These are phyloP conservation scores for Lipomyces oligophaga DNA, from an alignment of 805 yeast species.

Conservation along the genomic window DNA sequence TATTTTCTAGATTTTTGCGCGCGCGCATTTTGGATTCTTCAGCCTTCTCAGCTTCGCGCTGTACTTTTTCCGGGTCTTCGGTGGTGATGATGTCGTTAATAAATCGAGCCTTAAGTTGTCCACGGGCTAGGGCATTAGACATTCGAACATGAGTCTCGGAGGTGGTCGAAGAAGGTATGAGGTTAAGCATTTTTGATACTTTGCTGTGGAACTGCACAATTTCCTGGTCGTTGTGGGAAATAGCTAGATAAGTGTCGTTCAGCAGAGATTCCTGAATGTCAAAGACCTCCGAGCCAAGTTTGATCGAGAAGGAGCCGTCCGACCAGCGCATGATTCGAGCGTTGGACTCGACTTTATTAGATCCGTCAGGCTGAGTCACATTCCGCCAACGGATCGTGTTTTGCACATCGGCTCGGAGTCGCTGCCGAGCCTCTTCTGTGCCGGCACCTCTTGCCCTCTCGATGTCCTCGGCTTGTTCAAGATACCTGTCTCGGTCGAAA, in stretches of 20 bases:
- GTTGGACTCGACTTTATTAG: conserved; percentile 62
- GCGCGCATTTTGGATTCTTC: conserved; percentile 41
- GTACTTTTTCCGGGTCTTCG: conserved; percentile 45
- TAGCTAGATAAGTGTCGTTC: conserved; percentile 67
- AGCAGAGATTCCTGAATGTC: conserved; percentile 65
- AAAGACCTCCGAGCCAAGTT: conserved; percentile 81
- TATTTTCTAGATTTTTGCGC: conserved; percentile 41
- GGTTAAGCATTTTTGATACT: conserved; percentile 60
- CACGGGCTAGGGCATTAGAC: conserved; percentile 46
- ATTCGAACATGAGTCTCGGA: conserved; percentile 78
- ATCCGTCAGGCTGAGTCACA: conserved; percentile 39
- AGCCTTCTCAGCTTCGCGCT: conserved; percentile 43
- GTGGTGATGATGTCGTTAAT: conserved; percentile 37
- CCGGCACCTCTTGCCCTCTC: conserved; percentile 21
- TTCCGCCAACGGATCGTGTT: conserved; percentile 95
- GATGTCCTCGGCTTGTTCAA: conserved; percentile 22
- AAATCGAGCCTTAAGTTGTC: conserved; percentile 38
- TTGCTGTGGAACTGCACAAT: conserved; percentile 65
- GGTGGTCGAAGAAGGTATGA: conserved; percentile 86
- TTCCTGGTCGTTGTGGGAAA: conserved; percentile 67
- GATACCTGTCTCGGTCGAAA: conserved; percentile 65
- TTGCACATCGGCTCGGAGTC: conserved; percentile 56
- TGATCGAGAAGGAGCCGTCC: conserved; percentile 83
- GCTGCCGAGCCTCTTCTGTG: conserved; percentile 17
- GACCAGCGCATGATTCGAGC: conserved; percentile 91